Evolutionary conservation across 2,329 filamentous ascomycete species (phyloP).

Genomic region (Fusarium solani-melongenae): DNA sequence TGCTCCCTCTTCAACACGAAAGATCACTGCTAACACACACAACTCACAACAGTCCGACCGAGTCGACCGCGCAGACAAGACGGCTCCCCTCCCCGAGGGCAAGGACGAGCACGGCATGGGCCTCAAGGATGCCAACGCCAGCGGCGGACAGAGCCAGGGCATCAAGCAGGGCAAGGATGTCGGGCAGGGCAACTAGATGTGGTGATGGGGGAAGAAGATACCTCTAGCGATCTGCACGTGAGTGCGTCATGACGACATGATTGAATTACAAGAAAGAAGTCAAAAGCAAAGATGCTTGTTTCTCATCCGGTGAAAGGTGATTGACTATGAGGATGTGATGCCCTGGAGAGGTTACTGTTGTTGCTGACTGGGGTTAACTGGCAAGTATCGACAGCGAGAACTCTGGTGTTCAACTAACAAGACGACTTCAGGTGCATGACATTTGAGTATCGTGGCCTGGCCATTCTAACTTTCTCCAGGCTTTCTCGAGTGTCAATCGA

Average conservation of each 20-base stretch:
- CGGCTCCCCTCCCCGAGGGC: conserved; percentile 58
- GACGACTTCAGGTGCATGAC: not conserved
- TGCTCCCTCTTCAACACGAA: not conserved
- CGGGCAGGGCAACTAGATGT: conserved; percentile 52
- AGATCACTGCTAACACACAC: not conserved
- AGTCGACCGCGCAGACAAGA: conserved; percentile 61
- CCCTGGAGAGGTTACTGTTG: not conserved
- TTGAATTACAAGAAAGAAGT: conserved; percentile 28
- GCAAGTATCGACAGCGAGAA: not conserved
- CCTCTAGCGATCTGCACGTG: conserved; percentile 23
- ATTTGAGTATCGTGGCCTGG: not conserved
- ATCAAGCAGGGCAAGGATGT: conserved; percentile 52
- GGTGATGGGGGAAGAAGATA: conserved; percentile 11
- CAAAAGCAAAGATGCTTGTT: conserved; percentile 2
- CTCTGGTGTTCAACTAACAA: not conserved
- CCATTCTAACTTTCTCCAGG: not conserved
- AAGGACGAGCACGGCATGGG: conserved; percentile 55
- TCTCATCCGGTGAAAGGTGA: not conserved
- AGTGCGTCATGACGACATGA: conserved; percentile 28
- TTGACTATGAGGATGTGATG: not conserved
- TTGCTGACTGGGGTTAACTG: not conserved
- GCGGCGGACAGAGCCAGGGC: conserved; percentile 58
- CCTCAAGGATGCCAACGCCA: conserved; percentile 53
- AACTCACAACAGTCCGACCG: conserved; percentile 43
- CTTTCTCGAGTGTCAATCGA: not conserved